Conservation (phyloP, 495 filamentous ascomycete genomes). For the Podospora pseudocomata region DNA sequence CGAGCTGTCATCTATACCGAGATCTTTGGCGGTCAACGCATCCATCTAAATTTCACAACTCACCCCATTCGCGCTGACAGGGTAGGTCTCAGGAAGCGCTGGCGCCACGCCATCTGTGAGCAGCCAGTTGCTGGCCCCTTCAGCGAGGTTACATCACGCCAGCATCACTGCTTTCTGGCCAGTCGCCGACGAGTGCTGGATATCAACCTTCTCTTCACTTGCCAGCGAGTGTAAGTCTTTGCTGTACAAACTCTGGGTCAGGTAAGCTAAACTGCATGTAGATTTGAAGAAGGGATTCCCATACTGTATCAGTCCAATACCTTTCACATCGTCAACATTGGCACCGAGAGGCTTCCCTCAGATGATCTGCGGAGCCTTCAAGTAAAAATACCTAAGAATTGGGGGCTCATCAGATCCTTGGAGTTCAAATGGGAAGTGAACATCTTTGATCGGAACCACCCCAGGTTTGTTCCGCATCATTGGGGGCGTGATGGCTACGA, state of each 20-base stretch:
- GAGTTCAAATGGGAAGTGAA: constrained; percentile 20
- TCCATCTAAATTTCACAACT: constrained; percentile 18
- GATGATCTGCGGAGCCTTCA: constrained; percentile 21
- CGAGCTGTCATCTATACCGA: constrained; percentile 15
- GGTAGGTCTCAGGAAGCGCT: constrained; percentile 15
- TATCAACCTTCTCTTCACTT: constrained; percentile 15
- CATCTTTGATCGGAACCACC: constrained; percentile 14
- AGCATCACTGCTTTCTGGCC: constrained; percentile 14
- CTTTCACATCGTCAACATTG: constrained; percentile 17
- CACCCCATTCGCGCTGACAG: constrained; percentile 18
- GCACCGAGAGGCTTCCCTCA: constrained; percentile 6
- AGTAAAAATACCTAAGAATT: constrained; percentile 18
- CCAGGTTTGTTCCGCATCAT: constrained; percentile 14
- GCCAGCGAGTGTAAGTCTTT: constrained; percentile 16
- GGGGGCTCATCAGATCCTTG: constrained; percentile 15
- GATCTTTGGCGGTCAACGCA: constrained; percentile 12
- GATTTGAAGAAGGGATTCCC: constrained; percentile 14
- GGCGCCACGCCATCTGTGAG: constrained; percentile 19
- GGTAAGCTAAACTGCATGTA: not conserved
- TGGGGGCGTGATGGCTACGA: constrained; percentile 17
- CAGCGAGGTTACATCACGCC: not conserved
- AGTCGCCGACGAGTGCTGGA: constrained; percentile 12
- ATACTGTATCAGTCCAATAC: constrained; percentile 19
- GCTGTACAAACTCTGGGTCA: not conserved
- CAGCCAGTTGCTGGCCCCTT: not conserved